Conservation (phyloP, 441 rosid species). For the Gossypium davidsonii region DNA sequence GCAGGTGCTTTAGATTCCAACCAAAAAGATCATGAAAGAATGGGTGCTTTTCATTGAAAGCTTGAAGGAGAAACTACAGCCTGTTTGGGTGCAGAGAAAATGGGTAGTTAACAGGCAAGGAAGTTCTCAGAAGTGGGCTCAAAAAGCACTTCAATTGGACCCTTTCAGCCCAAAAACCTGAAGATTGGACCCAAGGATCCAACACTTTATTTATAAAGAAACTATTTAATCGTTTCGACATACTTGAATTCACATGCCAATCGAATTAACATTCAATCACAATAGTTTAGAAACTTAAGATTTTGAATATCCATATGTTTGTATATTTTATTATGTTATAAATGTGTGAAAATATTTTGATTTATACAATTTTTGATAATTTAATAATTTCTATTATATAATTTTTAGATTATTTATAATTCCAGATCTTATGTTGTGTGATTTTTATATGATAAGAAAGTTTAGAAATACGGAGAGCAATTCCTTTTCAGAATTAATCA, state of each 20-base stretch:
- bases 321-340: no score
- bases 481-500: no score
- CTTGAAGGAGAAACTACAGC: neutral
- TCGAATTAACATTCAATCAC: no score
- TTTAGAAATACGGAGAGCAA: no score
- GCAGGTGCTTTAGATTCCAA: neutral
- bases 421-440: no score
- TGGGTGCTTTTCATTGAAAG: neutral
- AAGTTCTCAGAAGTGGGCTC: neutral
- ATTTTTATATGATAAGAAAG: no score
- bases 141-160: neutral
- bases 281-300: no score
- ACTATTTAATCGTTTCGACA: no score
- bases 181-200: neutral
- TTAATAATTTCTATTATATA: neutral
- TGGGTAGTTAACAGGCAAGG: neutral
- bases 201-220: neutral
- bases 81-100: constrained; percentile 2
- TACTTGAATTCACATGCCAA: no score
- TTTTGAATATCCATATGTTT: no score
- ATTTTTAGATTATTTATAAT: neutral
- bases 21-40: neutral
- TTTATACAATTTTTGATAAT: neutral
- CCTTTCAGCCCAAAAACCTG: neutral
- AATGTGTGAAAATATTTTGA: no score